These are phyloP conservation scores for Neurospora sp. DNA, from an alignment of 2,329 filamentous ascomycete genomes.

Conservation along the genomic window DNA sequence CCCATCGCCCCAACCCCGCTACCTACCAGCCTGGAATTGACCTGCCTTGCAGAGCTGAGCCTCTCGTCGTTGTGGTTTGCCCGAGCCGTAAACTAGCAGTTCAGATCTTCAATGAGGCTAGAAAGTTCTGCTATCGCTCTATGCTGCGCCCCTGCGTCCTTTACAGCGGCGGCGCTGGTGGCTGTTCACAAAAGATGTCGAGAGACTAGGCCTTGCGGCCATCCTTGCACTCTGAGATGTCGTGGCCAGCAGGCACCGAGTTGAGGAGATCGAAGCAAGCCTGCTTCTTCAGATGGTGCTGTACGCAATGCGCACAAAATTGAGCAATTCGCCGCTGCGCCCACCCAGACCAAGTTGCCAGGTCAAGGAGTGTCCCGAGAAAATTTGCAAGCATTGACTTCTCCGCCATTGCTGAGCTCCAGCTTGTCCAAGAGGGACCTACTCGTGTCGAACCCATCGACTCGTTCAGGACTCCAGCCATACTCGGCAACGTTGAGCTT, in stretches of 20 bases:
- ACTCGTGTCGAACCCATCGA: conserved; percentile 39
- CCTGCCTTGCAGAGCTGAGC: conserved; percentile 60
- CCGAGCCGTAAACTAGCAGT: conserved; percentile 85
- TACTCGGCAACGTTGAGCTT: conserved; percentile 66
- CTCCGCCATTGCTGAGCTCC: conserved; percentile 45
- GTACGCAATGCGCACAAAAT: background rate
- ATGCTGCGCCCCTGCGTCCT: conserved; percentile 87
- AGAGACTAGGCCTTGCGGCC: conserved; percentile 35
- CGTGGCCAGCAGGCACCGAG: conserved; percentile 60
- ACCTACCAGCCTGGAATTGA: conserved; percentile 40
- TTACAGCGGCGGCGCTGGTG: conserved; percentile 68
- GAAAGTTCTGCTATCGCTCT: conserved; percentile 85
- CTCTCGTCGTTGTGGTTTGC: conserved; percentile 73
- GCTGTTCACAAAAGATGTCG: conserved; percentile 38
- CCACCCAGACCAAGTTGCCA: background rate
- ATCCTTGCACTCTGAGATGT: conserved; percentile 39
- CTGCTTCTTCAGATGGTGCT: conserved; percentile 48
- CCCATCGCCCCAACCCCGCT: conserved; percentile 58
- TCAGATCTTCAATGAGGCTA: conserved; percentile 90
- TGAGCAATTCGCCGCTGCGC: background rate
- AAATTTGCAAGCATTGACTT: conserved; percentile 38
- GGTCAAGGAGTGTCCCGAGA: background rate
- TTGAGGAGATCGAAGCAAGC: conserved; percentile 64
- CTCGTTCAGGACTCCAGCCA: conserved; percentile 62
- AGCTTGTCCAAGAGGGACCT: conserved; percentile 47